phyloP scores from a whole-genome alignment of 345 rosid species.

The Dipteronia sinensis region DNA sequence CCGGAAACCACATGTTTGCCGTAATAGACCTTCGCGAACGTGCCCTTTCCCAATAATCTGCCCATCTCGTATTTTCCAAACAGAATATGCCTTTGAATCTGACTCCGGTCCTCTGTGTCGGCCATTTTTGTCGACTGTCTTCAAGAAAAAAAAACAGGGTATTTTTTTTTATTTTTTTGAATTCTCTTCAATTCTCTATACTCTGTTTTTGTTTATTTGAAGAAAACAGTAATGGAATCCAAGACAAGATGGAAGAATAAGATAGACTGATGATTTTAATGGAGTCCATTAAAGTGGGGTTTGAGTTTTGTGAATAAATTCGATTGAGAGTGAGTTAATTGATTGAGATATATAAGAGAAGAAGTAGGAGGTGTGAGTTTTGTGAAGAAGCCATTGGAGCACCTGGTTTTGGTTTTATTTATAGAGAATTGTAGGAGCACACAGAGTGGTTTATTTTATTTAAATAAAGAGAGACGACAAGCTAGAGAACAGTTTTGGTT shows the following conservation, averaged over 20 bases:
- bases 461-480: neutral
- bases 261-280: constrained; percentile 36
- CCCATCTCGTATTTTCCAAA: constrained; percentile 74
- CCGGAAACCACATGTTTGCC: constrained; percentile 52
- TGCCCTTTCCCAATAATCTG: constrained; percentile 67
- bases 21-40: constrained; percentile 78
- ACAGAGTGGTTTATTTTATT: neutral
- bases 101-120: constrained; percentile 21
- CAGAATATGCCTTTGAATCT: constrained; percentile 25
- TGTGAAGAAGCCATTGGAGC: constrained; percentile 2
- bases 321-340: neutral
- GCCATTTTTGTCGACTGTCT: neutral
- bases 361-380: neutral
- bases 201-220: neutral
- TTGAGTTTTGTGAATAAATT: neutral
- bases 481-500: neutral
- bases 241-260: constrained; percentile 35
- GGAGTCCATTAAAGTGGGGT: constrained; percentile 34
- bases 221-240: constrained; percentile 31
- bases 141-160: neutral
- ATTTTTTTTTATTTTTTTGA: no score
- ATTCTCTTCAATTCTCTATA: neutral
- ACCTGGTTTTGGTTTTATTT: neutral
- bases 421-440: neutral
- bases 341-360: neutral